Base-by-base conservation (phyloP, 2,329 filamentous ascomycete species). In the Dothistroma pini region DNA sequence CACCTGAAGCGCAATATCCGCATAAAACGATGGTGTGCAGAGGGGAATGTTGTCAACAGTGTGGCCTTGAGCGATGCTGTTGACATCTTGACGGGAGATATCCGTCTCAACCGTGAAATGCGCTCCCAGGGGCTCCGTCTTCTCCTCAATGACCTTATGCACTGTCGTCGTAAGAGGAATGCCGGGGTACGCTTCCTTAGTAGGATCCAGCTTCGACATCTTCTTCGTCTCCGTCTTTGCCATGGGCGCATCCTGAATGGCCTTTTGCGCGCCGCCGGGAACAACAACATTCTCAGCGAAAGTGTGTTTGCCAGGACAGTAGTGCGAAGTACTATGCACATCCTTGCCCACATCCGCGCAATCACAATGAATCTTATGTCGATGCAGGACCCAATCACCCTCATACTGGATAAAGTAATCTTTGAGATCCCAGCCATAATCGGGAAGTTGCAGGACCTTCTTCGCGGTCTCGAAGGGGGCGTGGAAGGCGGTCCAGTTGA, bases 401-500 rank as follows among this genome's bases (percentile, higher is more conserved):
- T 63, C 59, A 62, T 76, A 75, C 35, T 70, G 63, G 34, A 75
- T 69, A 72, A 72, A 76, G 65, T 74, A 75, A 22, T 68, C 67
- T 59, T 75, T 75, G 7, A 67, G 57, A 47, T 75, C 62, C 66
- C 66, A 76, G 16, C 44, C 47, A 52, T 76, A 76, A 1, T 66
- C 60, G 1, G 85, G 85, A 72, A 0, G 75, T 72, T 21, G 81
- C 76, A 1, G 72, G 72, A 1, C 68, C 61, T 60, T 80, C 75
- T 56, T 34, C 0, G 73, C 73, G 0, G 68, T 61, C 22, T 44
- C n/a, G 63, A 83, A 84, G 29, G 79, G 76, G 3, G 78, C 73
- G 68, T 86, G 82, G 66, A 82, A 86, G 70, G 86, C 86, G 52
- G 81, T 79, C 85, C 86, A 90, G 65, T 84, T 76, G 22, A 90